These are phyloP conservation scores for Mycena crocata DNA, from an alignment of 768 basidiomycete genomes.

Conservation along the genomic window DNA sequence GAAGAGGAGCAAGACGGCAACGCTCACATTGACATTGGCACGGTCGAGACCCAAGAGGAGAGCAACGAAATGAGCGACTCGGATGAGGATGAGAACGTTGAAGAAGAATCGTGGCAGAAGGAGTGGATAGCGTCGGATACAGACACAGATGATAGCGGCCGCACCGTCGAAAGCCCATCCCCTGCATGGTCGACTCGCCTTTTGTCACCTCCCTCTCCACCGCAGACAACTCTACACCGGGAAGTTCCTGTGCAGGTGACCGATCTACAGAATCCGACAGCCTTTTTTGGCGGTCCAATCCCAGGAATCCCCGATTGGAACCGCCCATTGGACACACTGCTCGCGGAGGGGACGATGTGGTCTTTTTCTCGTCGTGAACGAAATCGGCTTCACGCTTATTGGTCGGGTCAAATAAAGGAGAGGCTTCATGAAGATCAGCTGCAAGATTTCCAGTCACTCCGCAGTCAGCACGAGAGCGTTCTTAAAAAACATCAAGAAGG, in stretches of 20 bases:
- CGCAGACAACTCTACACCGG: background rate
- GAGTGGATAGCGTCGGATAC: conserved; percentile 10
- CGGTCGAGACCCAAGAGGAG: conserved; percentile 10
- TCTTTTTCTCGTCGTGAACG: conserved; percentile 64
- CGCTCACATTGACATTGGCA: conserved; percentile 1
- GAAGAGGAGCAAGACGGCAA: background rate
- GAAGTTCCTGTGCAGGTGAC: conserved; percentile 17
- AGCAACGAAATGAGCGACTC: conserved; percentile 28
- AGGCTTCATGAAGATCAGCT: conserved; percentile 37
- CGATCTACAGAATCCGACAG: conserved; percentile 42
- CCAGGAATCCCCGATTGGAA: conserved; percentile 52
- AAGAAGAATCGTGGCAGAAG: conserved; percentile 46
- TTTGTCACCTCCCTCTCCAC: background rate
- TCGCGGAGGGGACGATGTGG: conserved; percentile 61
- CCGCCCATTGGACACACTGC: conserved; percentile 53
- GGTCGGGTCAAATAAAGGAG: conserved; percentile 57
- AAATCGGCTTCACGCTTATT: conserved; percentile 53
- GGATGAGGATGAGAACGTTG: conserved; percentile 37
- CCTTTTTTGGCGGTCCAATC: conserved; percentile 50
- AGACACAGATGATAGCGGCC: background rate
- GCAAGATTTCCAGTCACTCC: conserved; percentile 57
- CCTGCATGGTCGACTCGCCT: background rate
- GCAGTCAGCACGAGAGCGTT: conserved; percentile 42
- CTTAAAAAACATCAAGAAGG: conserved; percentile 56
- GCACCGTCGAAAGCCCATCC: background rate